Base-by-base conservation (phyloP, 2,329 filamentous ascomycete genomes). In the Cryphonectria carpinicola region DNA sequence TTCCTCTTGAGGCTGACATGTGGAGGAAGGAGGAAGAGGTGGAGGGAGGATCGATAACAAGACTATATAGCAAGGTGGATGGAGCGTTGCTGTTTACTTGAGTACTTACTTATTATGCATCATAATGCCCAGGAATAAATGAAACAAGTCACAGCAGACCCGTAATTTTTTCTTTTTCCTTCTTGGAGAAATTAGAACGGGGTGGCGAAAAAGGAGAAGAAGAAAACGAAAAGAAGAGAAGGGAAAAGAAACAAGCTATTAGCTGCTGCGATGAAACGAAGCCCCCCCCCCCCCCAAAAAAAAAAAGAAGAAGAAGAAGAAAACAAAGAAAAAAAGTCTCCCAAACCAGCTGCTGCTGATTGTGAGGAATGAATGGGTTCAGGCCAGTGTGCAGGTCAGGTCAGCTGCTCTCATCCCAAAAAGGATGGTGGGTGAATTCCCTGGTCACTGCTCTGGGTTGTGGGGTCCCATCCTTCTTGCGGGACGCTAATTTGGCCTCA, bases 401-500 rank as follows among this genome's bases (percentile, higher is more conserved):
- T 25, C 61, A 28, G 43, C 46, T 22, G 64, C 28, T 19, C 62
- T n/a, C n/a, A 28, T 56, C 46, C 64, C 17, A 28, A 54, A 39
- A 22, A 54, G 64, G 46, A 66, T 46, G 64, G 46, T 56, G 63
- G 63, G 25, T 11, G n/a, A 41, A 2, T 25, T n/a, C 37, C n/a
- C 13, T 39, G 32, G 13, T 61, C 35, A n/a, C 58, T 61, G 37
- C 43, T 64, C 39, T 19, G 22, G 22, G n/a, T 17, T 49, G 49
- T 66, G 64, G 64, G 64, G 64, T 39, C 49, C 46, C 49, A 32
- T 56, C 49, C 32, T 37, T 25, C 32, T 10, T 56, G 49, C 56
- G 54, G 67, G 60, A 69, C 71, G 70, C 74, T 74, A 74, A 70
- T 35, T 67, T 73, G 71, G 73, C 62, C 68, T 69, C 73, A 76